These are phyloP conservation scores for Huntiella moniliformis DNA, from an alignment of 2,329 filamentous ascomycete genomes.

Conservation along the genomic window DNA sequence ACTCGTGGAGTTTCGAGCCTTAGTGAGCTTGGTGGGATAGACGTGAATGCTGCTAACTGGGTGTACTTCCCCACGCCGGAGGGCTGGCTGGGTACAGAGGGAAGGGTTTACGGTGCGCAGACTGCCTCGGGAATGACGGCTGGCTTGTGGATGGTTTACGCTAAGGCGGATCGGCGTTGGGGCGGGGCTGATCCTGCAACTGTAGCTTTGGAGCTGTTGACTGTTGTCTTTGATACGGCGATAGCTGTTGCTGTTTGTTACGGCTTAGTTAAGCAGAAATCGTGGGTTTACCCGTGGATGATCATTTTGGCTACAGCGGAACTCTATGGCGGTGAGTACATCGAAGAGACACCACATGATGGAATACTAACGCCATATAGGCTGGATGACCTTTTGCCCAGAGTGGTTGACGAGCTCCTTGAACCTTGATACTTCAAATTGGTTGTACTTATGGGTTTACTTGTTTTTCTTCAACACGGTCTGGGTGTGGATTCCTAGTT, in stretches of 20 bases:
- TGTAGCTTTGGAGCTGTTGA: slow-evolving; percentile 45
- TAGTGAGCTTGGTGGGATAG: slow-evolving; percentile 7
- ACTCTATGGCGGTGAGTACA: slow-evolving; percentile 38
- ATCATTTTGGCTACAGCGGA: slow-evolving; percentile 46
- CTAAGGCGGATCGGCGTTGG: slow-evolving; percentile 44
- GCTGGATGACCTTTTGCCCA: slow-evolving; percentile 53
- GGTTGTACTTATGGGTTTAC: slow-evolving; percentile 50
- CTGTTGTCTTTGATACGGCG: slow-evolving; percentile 42
- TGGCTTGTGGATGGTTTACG: slow-evolving; percentile 51
- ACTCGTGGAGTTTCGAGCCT: slow-evolving; percentile 1
- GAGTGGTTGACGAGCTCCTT: slow-evolving; percentile 46
- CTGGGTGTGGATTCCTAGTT: slow-evolving; percentile 46
- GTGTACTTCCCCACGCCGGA: slow-evolving; percentile 28
- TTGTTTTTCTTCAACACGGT: slow-evolving; percentile 50
- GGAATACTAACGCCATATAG: slow-evolving; percentile 17
- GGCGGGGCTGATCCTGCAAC: slow-evolving; percentile 43
- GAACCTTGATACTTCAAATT: slow-evolving; percentile 46
- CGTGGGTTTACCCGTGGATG: slow-evolving; percentile 41
- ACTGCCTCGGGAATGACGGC: slow-evolving; percentile 30
- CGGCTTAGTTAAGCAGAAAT: slow-evolving; percentile 35
- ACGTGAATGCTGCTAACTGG: slow-evolving; percentile 9
- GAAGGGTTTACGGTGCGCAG: slow-evolving; percentile 36
- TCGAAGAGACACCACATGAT: background rate
- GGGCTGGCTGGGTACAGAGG: slow-evolving; percentile 32
- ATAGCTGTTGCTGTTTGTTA: slow-evolving; percentile 41